Conservation (phyloP, 352 stramenopile species). For the Globisporangium spinosum region DNA sequence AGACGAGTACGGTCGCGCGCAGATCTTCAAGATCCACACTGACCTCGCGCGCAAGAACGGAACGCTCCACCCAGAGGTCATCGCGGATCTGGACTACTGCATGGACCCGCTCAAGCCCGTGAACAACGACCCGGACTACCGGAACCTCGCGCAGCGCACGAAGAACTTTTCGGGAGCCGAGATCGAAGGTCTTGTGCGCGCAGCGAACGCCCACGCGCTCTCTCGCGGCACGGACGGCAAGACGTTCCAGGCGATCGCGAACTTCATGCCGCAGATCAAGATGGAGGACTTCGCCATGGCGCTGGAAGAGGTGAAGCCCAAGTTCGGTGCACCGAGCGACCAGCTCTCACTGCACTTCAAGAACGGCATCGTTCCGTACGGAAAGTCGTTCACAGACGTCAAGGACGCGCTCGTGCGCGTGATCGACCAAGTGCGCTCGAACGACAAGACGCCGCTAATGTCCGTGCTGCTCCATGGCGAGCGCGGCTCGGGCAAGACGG, state of each 20-base stretch:
- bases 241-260: slow-evolving; percentile 76
- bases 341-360: slow-evolving; percentile 93
- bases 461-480: slow-evolving; percentile 96
- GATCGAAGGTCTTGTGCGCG: slow-evolving; percentile 97
- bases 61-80: slow-evolving; percentile 59
- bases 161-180: slow-evolving; percentile 99
- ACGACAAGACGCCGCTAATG: slow-evolving; percentile 95
- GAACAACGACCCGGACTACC: slow-evolving; percentile 69
- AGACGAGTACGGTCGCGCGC: slow-evolving; percentile 91
- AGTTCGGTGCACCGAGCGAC: slow-evolving; percentile 95
- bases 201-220: slow-evolving; percentile 84
- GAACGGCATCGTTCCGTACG: slow-evolving; percentile 97
- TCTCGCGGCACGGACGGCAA: slow-evolving; percentile 79
- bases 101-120: slow-evolving; percentile 59
- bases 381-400: slow-evolving; percentile 92
- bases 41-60: slow-evolving; percentile 78
- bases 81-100: slow-evolving; percentile 75
- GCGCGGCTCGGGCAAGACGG: slow-evolving; percentile 94
- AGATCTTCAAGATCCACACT: slow-evolving; percentile 99
- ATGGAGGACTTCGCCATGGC: slow-evolving; percentile 95
- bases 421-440: slow-evolving; percentile 93
- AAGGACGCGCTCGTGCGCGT: slow-evolving; percentile 89
- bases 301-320: slow-evolving; percentile 95
- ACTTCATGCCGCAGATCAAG: slow-evolving; percentile 75
- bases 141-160: slow-evolving; percentile 92